These are phyloP conservation scores for Talaromyces atroroseus DNA, from an alignment of 2,329 filamentous ascomycete genomes.

Conservation along the genomic window DNA sequence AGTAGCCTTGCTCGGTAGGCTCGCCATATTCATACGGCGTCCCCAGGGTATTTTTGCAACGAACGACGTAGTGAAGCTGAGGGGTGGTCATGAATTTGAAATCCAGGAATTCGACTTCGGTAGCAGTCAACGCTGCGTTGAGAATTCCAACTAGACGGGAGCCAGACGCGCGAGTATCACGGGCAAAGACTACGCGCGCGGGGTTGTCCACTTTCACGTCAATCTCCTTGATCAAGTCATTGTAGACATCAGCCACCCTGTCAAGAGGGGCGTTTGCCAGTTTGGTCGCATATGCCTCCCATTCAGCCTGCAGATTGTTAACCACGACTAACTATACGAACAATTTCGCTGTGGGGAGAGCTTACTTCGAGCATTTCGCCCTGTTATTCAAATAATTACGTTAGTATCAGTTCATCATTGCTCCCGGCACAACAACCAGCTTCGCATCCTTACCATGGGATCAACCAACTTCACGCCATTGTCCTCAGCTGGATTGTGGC, in stretches of 20 bases:
- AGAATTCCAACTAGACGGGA: conserved; percentile 75
- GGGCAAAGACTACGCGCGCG: conserved; percentile 79
- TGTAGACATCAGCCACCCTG: conserved; percentile 70
- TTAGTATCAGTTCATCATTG: conserved; percentile 13
- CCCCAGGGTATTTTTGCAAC: conserved; percentile 87
- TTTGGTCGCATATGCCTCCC: conserved; percentile 82
- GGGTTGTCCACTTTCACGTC: conserved; percentile 66
- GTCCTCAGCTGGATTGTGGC: conserved; percentile 83
- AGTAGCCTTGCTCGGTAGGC: conserved; percentile 86
- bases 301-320: conserved; percentile 55
- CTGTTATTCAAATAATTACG: conserved; percentile 30
- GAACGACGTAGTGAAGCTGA: conserved; percentile 95
- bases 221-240: conserved; percentile 66
- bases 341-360: conserved; percentile 11
- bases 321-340: conserved; percentile 19
- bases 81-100: conserved; percentile 91
- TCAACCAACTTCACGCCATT: conserved; percentile 96
- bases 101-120: conserved; percentile 69
- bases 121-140: conserved; percentile 70
- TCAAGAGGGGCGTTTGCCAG: conserved; percentile 80
- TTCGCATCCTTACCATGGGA: conserved; percentile 59
- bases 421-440: background rate
- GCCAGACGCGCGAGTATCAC: conserved; percentile 90
- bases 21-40: conserved; percentile 84
- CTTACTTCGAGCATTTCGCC: conserved; percentile 91